phyloP scores from a whole-genome alignment of 2,329 filamentous ascomycete species.

The Calonectria montana region DNA sequence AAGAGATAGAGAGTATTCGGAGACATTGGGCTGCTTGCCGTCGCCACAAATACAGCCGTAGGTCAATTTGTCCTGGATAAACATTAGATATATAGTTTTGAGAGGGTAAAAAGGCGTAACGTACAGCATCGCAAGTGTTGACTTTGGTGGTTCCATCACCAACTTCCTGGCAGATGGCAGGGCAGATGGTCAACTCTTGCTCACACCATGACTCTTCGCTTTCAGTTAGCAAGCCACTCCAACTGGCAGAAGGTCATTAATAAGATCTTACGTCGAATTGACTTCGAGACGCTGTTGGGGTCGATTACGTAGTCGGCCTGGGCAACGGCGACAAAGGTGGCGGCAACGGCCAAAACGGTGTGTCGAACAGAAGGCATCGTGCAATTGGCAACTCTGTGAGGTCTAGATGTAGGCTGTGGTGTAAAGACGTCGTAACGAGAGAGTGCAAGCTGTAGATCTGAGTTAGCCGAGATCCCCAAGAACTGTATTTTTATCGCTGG shows the following conservation, averaged over 20 bases:
- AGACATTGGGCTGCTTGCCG: conserved; percentile 75
- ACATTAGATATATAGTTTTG: background rate
- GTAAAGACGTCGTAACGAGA: conserved; percentile 9
- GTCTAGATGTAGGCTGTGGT: background rate
- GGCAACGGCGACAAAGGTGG: conserved; percentile 63
- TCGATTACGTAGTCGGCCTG: conserved; percentile 71
- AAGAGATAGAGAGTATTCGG: conserved; percentile 81
- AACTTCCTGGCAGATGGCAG: conserved; percentile 76
- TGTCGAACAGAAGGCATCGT: conserved; percentile 68
- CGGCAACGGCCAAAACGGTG: conserved; percentile 64
- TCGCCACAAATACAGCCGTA: conserved; percentile 80
- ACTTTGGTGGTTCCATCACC: conserved; percentile 61
- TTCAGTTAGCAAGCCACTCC: conserved; percentile 31
- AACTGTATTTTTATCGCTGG: background rate
- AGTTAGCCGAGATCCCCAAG: background rate
- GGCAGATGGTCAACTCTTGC: conserved; percentile 72
- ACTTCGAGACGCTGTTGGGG: conserved; percentile 65
- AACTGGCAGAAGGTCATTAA: no score
- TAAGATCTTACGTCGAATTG: conserved; percentile 60
- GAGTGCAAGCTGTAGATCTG: background rate
- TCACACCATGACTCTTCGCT: conserved; percentile 71
- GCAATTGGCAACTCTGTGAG: conserved; percentile 9
- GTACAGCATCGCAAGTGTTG: conserved; percentile 77
- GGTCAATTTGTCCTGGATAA: conserved; percentile 64
- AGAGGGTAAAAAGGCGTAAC: conserved; percentile 35